A percentile compares a stretch with the other conserved stretches of the same genome.
Evolutionary conservation across 352 stramenopile species (phyloP).

Genomic region (Pythium rishiriense): DNA sequence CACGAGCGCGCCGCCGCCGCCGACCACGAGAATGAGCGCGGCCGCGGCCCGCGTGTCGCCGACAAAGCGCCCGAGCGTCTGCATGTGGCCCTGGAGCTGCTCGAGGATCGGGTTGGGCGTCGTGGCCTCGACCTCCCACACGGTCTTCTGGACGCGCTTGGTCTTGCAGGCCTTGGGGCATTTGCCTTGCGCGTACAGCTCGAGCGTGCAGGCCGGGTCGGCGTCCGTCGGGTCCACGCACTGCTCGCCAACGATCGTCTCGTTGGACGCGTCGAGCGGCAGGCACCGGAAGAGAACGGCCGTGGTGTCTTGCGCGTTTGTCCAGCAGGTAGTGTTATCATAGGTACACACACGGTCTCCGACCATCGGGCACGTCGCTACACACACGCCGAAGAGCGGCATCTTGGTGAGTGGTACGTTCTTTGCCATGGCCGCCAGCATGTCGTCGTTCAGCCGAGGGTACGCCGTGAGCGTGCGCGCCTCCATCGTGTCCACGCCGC

Average conservation of each 20-base stretch:
- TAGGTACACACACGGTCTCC: conserved; percentile 73
- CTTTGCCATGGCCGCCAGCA: conserved; percentile 45
- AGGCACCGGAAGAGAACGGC: conserved; percentile 75
- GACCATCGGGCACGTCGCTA: conserved; percentile 48
- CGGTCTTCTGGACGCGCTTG: conserved; percentile 67
- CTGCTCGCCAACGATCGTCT: conserved; percentile 52
- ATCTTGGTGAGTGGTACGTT: conserved; percentile 47
- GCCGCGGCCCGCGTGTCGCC: conserved; percentile 73
- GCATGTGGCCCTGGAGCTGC: conserved; percentile 62
- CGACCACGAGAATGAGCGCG: conserved; percentile 55
- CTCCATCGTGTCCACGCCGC: conserved; percentile 48
- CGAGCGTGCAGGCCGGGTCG: conserved; percentile 50
- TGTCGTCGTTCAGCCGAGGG: conserved; percentile 78
- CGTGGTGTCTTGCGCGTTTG: conserved; percentile 48
- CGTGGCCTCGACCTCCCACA: conserved; percentile 56
- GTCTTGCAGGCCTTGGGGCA: conserved; percentile 56
- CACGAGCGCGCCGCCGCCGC: conserved; percentile 48
- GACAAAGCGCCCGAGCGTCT: conserved; percentile 66
- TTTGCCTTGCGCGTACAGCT: conserved; percentile 33
- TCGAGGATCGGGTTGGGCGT: conserved; percentile 64
- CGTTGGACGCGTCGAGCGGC: conserved; percentile 59
- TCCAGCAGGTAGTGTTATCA: conserved; percentile 66
- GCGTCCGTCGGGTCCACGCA: conserved; percentile 66
- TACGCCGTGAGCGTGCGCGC: conserved; percentile 63
- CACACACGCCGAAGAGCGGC: conserved; percentile 83